Conservation (phyloP, 2,329 filamentous ascomycete genomes). For the Coleophoma crateriformis region DNA sequence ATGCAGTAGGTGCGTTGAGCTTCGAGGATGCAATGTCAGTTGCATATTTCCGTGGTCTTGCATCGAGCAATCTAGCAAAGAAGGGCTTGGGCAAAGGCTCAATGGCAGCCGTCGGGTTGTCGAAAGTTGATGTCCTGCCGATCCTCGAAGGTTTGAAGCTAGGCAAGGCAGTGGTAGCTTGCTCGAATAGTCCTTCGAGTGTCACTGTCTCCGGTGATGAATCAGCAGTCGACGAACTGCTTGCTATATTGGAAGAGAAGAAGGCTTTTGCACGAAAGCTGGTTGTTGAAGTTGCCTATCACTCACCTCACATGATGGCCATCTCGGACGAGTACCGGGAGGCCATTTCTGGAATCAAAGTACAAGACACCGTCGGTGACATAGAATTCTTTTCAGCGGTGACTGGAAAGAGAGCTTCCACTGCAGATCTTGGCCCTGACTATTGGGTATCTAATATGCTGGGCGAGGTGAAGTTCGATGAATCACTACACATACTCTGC, state of each 20-base stretch:
- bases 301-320: slow-evolving; percentile 18
- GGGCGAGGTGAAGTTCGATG: slow-evolving; percentile 34
- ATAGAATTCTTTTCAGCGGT: background rate
- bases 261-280: slow-evolving; percentile 11
- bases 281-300: slow-evolving; percentile 15
- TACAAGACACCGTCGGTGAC: background rate
- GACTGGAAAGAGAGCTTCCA: background rate
- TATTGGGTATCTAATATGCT: slow-evolving; percentile 42
- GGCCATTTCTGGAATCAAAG: too few relatives aligned
- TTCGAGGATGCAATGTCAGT: slow-evolving; percentile 16
- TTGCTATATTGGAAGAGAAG: slow-evolving; percentile 10
- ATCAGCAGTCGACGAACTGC: slow-evolving; percentile 9
- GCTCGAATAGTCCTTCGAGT: slow-evolving; percentile 13
- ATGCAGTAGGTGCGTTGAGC: slow-evolving; percentile 17
- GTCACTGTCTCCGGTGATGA: slow-evolving; percentile 15
- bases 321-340: background rate
- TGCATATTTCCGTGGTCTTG: slow-evolving; percentile 21
- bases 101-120: slow-evolving; percentile 45
- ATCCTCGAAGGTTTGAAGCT: background rate
- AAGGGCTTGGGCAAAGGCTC: slow-evolving; percentile 26
- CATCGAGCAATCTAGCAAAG: background rate
- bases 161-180: slow-evolving; percentile 20
- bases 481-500: slow-evolving; percentile 16
- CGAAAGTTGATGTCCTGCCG: slow-evolving; percentile 13
- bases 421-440: background rate